Conservation (phyloP, 345 rosid genomes). For the Sonneratia alba region DNA sequence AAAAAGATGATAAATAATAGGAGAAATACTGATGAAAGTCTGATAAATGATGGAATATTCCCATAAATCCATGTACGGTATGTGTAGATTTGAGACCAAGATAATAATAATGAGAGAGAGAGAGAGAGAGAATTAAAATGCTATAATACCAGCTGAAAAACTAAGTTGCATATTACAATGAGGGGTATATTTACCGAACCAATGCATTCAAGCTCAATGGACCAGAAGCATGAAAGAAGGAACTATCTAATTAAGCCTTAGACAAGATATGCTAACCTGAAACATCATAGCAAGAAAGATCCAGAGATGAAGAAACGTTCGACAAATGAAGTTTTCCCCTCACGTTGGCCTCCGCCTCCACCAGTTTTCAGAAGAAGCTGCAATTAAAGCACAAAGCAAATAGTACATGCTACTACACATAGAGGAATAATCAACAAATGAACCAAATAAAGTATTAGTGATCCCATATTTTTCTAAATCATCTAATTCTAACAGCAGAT, state of each 20-base stretch:
- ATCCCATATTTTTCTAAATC: background rate
- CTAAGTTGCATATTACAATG: background rate
- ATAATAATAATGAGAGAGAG: background rate
- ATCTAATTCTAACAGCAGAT: background rate
- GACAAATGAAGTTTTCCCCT: conserved; percentile 94
- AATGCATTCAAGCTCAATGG: background rate
- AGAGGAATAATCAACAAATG: background rate
- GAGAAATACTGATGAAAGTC: no score
- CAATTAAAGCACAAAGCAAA: conserved; percentile 5
- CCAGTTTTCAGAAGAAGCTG: conserved; percentile 62
- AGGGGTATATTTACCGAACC: background rate
- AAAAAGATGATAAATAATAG: no score
- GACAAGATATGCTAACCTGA: conserved; percentile 46
- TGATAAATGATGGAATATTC: no score
- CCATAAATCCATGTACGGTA: no score
- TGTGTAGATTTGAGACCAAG: background rate
- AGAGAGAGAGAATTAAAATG: background rate
- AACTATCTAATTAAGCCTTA: background rate
- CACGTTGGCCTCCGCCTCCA: conserved; percentile 43
- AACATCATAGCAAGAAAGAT: conserved; percentile 95
- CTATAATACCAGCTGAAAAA: background rate
- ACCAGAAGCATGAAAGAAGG: background rate
- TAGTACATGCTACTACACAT: background rate
- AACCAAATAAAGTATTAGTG: background rate
- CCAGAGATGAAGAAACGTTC: conserved; percentile 96